Evolutionary conservation across 1,284 basidiomycete genomes (phyloP).

Genomic region (Pyrrhoderma noxium): DNA sequence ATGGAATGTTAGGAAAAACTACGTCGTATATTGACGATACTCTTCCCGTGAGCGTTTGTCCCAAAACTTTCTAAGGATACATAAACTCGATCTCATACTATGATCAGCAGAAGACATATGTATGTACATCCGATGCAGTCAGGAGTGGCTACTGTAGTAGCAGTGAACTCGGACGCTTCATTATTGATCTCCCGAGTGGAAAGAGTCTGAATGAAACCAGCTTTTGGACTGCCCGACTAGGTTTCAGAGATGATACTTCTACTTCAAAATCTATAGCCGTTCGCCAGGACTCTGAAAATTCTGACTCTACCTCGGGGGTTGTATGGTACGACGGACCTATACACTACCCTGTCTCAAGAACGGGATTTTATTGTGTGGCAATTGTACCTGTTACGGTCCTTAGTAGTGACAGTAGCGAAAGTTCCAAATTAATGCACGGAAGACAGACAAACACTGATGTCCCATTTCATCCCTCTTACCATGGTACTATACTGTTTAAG

Average conservation of each 20-base stretch:
- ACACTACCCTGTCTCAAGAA: slow-evolving; percentile 77
- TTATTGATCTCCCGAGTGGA: slow-evolving; percentile 61
- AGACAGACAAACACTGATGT: slow-evolving; percentile 33
- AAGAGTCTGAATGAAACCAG: slow-evolving; percentile 61
- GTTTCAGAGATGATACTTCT: slow-evolving; percentile 33
- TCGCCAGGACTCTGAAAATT: slow-evolving; percentile 26
- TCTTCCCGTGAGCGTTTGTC: slow-evolving; percentile 52
- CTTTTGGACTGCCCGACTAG: slow-evolving; percentile 70
- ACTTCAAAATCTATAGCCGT: slow-evolving; percentile 19
- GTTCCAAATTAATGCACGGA: slow-evolving; percentile 8
- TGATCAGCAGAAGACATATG: slow-evolving; percentile 75
- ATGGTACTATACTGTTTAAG: slow-evolving; percentile 77
- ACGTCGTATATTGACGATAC: slow-evolving; percentile 50
- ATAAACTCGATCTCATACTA: slow-evolving; percentile 15
- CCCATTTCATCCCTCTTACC: slow-evolving; percentile 72
- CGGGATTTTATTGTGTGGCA: slow-evolving; percentile 93
- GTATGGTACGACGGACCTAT: slow-evolving; percentile 55
- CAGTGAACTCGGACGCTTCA: slow-evolving; percentile 76
- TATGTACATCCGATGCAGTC: slow-evolving; percentile 79
- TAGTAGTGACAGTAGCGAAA: slow-evolving; percentile 25
- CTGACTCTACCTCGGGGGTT: slow-evolving; percentile 29
- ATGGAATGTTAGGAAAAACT: slow-evolving; percentile 72
- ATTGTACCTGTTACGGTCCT: slow-evolving; percentile 78
- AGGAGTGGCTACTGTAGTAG: slow-evolving; percentile 61
- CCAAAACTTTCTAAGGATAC: neutral